phyloP scores from a whole-genome alignment of 495 filamentous ascomycete genomes.

The Aspergillus heteromorphus region DNA sequence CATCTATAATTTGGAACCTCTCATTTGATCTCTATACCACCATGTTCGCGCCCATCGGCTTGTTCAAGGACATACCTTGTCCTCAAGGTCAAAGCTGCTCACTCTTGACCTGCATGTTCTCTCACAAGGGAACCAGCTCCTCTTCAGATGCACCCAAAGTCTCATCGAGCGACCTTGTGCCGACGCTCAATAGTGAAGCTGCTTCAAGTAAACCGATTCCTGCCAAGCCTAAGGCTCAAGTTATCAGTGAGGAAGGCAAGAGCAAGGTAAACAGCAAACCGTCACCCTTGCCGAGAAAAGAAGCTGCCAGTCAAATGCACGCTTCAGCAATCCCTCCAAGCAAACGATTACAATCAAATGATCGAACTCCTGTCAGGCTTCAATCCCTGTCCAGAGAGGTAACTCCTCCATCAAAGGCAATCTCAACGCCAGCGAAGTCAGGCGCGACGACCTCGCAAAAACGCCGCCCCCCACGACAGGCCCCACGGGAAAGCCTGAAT shows the following conservation, averaged over 20 bases:
- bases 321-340: neutral
- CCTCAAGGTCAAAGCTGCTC: slow-evolving; percentile 52
- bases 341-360: neutral
- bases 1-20: slow-evolving; percentile 8
- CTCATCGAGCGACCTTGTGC: neutral
- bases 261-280: neutral
- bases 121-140: slow-evolving; percentile 31
- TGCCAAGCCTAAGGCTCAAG: slow-evolving; percentile 12
- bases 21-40: slow-evolving; percentile 19
- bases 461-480: slow-evolving; percentile 25
- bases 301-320: neutral
- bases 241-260: neutral
- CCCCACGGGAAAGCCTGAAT: slow-evolving; percentile 56
- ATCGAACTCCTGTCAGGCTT: slow-evolving; percentile 7
- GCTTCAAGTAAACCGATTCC: neutral
- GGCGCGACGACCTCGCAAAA: slow-evolving; percentile 5
- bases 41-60: slow-evolving; percentile 63
- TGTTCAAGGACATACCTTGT: slow-evolving; percentile 62
- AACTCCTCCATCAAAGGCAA: slow-evolving; percentile 35
- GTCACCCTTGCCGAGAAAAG: neutral
- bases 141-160: neutral
- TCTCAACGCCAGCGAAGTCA: slow-evolving; percentile 19
- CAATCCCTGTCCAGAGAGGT: slow-evolving; percentile 24
- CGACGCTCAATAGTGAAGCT: neutral
- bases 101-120: slow-evolving; percentile 57